Conservation (phyloP, 2,329 filamentous ascomycete species). For the Ophiocordyceps camponoti-saundersi region DNA sequence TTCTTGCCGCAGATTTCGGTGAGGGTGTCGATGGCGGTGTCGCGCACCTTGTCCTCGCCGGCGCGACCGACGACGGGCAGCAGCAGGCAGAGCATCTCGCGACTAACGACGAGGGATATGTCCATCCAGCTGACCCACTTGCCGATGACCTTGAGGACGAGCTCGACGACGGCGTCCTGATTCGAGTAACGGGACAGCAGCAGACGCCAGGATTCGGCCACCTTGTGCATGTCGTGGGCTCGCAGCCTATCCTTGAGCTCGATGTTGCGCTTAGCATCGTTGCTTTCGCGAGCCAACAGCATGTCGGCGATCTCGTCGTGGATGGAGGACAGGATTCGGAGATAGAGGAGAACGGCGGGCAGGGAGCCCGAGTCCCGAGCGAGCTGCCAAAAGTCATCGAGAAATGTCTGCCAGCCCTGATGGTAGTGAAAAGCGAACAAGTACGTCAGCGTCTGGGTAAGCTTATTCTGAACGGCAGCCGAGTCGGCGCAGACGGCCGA, state of each 20-base stretch:
- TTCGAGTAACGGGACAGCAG: slow-evolving; percentile 64
- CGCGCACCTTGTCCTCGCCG: slow-evolving; percentile 62
- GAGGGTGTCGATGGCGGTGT: slow-evolving; percentile 85
- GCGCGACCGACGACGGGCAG: slow-evolving; percentile 75
- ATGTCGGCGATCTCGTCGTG: slow-evolving; percentile 97
- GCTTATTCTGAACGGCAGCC: slow-evolving; percentile 77
- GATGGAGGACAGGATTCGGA: slow-evolving; percentile 74
- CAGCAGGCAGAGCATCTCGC: slow-evolving; percentile 68
- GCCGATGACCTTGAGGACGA: slow-evolving; percentile 79
- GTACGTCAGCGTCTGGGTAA: slow-evolving; percentile 88
- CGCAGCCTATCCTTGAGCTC: slow-evolving; percentile 84
- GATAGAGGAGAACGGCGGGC: slow-evolving; percentile 71
- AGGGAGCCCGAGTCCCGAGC: slow-evolving; percentile 46
- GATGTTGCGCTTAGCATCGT: slow-evolving; percentile 71
- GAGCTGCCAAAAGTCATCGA: slow-evolving; percentile 74
- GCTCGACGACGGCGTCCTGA: slow-evolving; percentile 60
- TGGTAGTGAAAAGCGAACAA: slow-evolving; percentile 81
- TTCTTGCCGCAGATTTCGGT: slow-evolving; percentile 96
- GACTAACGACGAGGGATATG: slow-evolving; percentile 82
- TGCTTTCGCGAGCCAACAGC: slow-evolving; percentile 59
- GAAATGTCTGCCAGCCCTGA: slow-evolving; percentile 72
- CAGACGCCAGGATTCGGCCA: slow-evolving; percentile 82
- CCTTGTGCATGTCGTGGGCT: slow-evolving; percentile 71
- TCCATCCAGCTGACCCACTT: slow-evolving; percentile 99
- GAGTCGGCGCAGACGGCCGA: slow-evolving; percentile 62